phyloP scores from a whole-genome alignment of 2,329 filamentous ascomycete genomes.

The Ceratocystis colombiana region DNA sequence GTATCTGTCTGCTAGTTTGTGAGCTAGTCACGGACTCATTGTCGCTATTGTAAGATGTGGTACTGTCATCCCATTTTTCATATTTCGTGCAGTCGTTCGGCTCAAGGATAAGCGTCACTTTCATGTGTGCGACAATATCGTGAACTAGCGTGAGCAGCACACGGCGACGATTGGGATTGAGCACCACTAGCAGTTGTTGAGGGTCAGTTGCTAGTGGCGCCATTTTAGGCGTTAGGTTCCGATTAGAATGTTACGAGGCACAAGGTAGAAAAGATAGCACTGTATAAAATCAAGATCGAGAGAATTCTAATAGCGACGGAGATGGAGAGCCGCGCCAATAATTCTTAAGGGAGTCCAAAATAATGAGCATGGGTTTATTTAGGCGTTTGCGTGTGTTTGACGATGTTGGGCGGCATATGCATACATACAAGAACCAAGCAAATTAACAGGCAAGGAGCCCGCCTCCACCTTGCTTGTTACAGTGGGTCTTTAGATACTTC shows the following conservation, averaged over 20 bases:
- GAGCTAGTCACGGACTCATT: slow-evolving; percentile 9
- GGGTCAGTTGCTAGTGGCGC: slow-evolving; percentile 47
- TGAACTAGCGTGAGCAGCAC: slow-evolving; percentile 43
- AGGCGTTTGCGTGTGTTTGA: neutral
- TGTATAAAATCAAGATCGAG: neutral
- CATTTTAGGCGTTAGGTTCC: slow-evolving; percentile 33
- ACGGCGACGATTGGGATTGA: slow-evolving; percentile 44
- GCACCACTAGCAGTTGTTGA: slow-evolving; percentile 45
- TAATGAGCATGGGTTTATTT: neutral
- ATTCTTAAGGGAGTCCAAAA: neutral
- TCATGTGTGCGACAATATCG: slow-evolving; percentile 47
- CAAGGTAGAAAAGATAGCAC: neutral
- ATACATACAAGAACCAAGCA: too few relatives aligned
- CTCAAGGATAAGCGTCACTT: slow-evolving; percentile 38
- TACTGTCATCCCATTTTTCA: slow-evolving; percentile 22
- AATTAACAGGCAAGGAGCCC: too few relatives aligned
- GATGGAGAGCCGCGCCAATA: neutral
- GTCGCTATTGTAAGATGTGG: slow-evolving; percentile 23
- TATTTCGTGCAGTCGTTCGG: slow-evolving; percentile 21
- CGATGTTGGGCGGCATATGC: neutral
- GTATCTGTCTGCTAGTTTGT: neutral
- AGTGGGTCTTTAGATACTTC: too few relatives aligned
- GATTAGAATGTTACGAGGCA: neutral
- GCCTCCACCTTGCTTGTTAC: too few relatives aligned
- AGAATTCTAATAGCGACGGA: neutral